Evolutionary conservation across 2,329 filamentous ascomycete species (phyloP).

Genomic region (Mollisia scopiformis): DNA sequence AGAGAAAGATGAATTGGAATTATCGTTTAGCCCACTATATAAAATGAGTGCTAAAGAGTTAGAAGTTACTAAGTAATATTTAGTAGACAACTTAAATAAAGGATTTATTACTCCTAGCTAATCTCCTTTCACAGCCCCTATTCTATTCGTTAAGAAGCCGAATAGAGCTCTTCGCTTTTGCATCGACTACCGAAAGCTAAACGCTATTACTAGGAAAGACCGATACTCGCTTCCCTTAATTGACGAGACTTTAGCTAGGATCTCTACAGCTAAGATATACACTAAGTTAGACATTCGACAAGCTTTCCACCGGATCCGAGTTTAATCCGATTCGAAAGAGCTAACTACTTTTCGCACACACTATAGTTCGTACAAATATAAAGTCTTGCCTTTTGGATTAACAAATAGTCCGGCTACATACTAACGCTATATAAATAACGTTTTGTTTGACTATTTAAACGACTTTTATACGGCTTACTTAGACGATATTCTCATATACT

Average conservation of each 20-base stretch:
- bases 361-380: conserved; percentile 6
- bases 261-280: background rate
- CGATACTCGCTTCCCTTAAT: background rate
- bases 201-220: background rate
- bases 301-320: conserved; percentile 9
- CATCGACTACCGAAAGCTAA: background rate
- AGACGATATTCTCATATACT: conserved; percentile 15
- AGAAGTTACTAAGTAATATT: background rate
- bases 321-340: conserved; percentile 1
- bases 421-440: conserved; percentile 13
- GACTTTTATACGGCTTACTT: conserved; percentile 9
- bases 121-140: background rate
- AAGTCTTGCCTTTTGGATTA: conserved; percentile 9
- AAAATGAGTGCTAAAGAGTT: background rate
- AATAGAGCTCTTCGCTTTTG: background rate
- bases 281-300: background rate
- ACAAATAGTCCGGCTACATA: conserved; percentile 3
- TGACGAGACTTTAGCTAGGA: background rate
- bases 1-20: no score
- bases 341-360: conserved; percentile 5
- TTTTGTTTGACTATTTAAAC: conserved; percentile 4
- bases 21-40: no score
- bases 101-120: background rate
- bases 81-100: background rate
- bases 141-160: background rate